These are phyloP conservation scores for Musa acuminata DNA, from an alignment of 176 grass and related monocot genomes.

Conservation along the genomic window DNA sequence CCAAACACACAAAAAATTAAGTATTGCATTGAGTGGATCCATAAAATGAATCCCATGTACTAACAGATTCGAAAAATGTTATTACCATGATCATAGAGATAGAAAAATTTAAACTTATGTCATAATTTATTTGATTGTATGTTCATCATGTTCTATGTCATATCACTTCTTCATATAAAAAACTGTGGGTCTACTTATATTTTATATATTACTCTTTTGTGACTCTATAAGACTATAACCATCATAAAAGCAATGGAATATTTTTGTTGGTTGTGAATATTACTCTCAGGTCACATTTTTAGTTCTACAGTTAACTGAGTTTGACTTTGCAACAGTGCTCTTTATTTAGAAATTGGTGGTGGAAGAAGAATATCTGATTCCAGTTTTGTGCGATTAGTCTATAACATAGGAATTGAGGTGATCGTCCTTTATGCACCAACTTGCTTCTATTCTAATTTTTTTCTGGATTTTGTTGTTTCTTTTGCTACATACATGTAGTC, in stretches of 20 bases:
- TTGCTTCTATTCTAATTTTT: not conserved
- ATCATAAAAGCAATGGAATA: not conserved
- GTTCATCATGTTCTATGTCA: too few relatives aligned
- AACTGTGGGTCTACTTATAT: too few relatives aligned
- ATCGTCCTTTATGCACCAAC: conserved; percentile 10
- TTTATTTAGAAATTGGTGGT: conserved; percentile 94
- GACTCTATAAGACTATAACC: not conserved
- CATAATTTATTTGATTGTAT: too few relatives aligned
- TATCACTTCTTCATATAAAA: too few relatives aligned
- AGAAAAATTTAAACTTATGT: too few relatives aligned
- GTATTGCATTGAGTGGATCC: too few relatives aligned
- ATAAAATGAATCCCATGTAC: too few relatives aligned
- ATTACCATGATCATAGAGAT: too few relatives aligned
- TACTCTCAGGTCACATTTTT: not conserved
- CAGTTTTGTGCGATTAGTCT: conserved; percentile 77
- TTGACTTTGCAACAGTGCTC: conserved; percentile 47
- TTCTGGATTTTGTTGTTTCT: not conserved
- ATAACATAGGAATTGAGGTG: conserved; percentile 96
- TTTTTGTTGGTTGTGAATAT: not conserved
- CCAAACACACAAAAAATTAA: too few relatives aligned
- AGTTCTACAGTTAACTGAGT: conserved; percentile 8
- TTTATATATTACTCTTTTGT: not conserved
- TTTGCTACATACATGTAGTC: not conserved
- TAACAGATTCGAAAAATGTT: too few relatives aligned
- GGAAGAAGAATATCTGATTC: conserved; percentile 87